phyloP scores from a whole-genome alignment of 2,329 filamentous ascomycete genomes.

The Zymoseptoria passerinii region DNA sequence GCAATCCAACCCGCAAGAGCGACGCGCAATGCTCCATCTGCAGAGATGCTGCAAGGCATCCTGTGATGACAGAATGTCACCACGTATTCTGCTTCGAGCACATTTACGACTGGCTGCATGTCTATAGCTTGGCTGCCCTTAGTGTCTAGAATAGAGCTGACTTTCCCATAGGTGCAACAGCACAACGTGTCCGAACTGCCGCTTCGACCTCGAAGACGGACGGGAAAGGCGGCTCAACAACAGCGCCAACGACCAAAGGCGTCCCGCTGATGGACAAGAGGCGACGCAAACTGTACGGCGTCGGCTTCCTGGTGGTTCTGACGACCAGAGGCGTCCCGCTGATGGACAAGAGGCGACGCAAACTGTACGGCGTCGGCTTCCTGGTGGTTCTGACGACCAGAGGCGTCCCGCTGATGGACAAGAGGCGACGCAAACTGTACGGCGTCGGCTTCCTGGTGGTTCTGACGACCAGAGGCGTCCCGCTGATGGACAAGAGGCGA shows the following conservation, averaged over 20 bases:
- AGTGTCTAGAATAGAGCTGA: background rate
- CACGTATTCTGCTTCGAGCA: slow-evolving; percentile 13
- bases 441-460: too few species aligned
- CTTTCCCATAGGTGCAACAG: background rate
- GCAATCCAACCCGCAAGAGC: slow-evolving; percentile 3
- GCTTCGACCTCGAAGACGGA: slow-evolving; percentile 1
- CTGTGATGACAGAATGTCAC: slow-evolving; percentile 10
- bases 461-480: too few species aligned
- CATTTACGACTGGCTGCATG: slow-evolving; percentile 6
- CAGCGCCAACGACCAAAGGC: background rate
- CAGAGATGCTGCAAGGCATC: slow-evolving; percentile 3
- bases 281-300: background rate
- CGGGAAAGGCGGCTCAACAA: background rate
- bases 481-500: too few species aligned
- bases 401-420: too few species aligned
- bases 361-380: too few species aligned
- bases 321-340: background rate
- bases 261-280: background rate
- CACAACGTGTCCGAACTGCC: slow-evolving; percentile 7
- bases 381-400: too few species aligned
- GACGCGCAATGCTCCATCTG: slow-evolving; percentile 12
- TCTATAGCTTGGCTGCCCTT: background rate
- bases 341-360: too few species aligned
- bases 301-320: background rate
- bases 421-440: too few species aligned